Evolutionary conservation across 352 stramenopile genomes (phyloP), one percentile per base, ranked within the genome.

Genomic region (Pythium sp.): DNA sequence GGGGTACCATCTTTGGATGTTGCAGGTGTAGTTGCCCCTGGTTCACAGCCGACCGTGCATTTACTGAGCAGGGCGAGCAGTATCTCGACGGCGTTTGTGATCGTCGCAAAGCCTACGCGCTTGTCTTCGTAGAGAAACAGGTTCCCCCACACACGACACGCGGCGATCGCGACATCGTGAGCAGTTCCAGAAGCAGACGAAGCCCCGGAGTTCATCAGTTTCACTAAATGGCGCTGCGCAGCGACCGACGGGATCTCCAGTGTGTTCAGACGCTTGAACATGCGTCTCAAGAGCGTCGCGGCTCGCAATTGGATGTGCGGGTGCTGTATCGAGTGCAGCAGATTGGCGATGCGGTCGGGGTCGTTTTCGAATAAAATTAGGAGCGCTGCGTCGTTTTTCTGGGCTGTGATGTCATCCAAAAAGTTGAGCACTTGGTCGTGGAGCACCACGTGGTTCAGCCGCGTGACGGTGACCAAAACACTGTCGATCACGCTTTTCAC

Each of bases 91-190:
- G 77, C 77, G 51, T 82, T 72, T 1, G 70, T 28, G 9, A 79
- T 60, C 46, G 79, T 65, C 3, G 79, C 76, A 46, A 91, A 89
- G 8, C 67, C 60, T 5, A 65, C 46, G 3, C 78, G 79, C 46
- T 92, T 91, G 67, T 90, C 81, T n/a, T 80, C 72, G 57, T 80
- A 80, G 24, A 80, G 72, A 15, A 90, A 73, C 2, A 92, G 71
- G 20, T 91, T 92, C 5, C 81, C 79, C 81, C 82, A 92, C 0
- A 90, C 82, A 43, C 84, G 75, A 14, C 72, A 84, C 0, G 79
- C 79, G 2, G 62, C 56, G 0, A 90, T 64, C 1, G 62, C 70
- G 8, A 80, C 15, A 60, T 78, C 64, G 12, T 24, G 18, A 9
- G 22, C 9, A 34, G 62, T 58, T 8, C 64, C 28, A 9, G 14